Base-by-base conservation (phyloP, 1,284 basidiomycete genomes). In the Moniliella sp. region DNA sequence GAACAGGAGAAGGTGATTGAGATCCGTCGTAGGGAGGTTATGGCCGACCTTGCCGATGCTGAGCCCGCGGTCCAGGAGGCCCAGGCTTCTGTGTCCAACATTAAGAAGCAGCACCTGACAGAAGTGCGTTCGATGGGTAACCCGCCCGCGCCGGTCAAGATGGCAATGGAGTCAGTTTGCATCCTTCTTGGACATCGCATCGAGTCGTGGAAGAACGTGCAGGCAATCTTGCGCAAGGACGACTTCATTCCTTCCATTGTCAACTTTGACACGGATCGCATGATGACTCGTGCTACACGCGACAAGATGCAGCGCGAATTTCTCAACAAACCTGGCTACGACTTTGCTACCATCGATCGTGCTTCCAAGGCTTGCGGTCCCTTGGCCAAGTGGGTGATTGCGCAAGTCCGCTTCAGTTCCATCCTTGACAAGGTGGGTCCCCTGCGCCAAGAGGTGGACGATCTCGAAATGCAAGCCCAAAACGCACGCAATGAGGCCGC, bases 41-140 rank as follows among this genome's bases (percentile, higher is more conserved):
- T 84, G 72, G 76, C 75, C 17, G 88, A 99, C 60, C 74, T 99
- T 14, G 88, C 88, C 10, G 83, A 93, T 45, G 91, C 93, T 7
- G 88, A 99, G 57, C 91, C 91, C 2, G 91, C 91, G 15, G 88
- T 99, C 7, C 62, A 80, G 12, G 88, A 97, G 16, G 91, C 91
- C 5, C 79, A 93, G 54, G 67, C 81, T 2, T 84, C 88, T 16
- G 91, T 99, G 50, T 81, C 78, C 50, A 93, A 80, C 62, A 99
- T 99, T 69, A 94, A 84, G 65, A 76, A 76, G 54, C 82, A 88
- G 61, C 88, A 97, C 48, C 66, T 99, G 30, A 81, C 88, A 50
- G 91, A 99, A 72, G 88, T 99, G 17, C 74, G 93, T 51, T 75
- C 83, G 8, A 94, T 99, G 86, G 81, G 83, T 28, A 97, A 97